These are phyloP conservation scores for Rutstroemia sp. DNA, from an alignment of 2,329 filamentous ascomycete species.

Conservation along the genomic window DNA sequence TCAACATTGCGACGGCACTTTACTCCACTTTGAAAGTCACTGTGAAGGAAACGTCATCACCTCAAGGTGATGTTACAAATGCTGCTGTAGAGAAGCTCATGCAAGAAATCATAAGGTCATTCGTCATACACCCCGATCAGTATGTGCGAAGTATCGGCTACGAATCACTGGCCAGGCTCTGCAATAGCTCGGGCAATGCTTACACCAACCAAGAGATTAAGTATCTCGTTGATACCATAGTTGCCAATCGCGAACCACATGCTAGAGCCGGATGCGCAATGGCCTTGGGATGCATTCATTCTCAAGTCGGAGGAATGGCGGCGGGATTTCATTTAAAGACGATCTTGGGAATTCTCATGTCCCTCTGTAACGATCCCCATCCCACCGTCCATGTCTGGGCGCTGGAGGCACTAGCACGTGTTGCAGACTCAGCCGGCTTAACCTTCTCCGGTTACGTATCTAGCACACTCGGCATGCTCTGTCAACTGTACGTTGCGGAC, in stretches of 20 bases:
- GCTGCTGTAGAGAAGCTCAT: slow-evolving; percentile 75
- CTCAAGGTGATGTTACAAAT: slow-evolving; percentile 65
- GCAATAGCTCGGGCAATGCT: slow-evolving; percentile 66
- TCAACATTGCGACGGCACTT: slow-evolving; percentile 81
- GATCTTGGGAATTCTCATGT: slow-evolving; percentile 97
- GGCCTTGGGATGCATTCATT: slow-evolving; percentile 87
- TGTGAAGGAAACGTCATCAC: slow-evolving; percentile 68
- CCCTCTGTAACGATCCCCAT: slow-evolving; percentile 89
- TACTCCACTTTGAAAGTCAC: slow-evolving; percentile 76
- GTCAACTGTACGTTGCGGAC: slow-evolving; percentile 86
- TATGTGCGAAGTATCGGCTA: slow-evolving; percentile 82
- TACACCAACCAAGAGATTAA: slow-evolving; percentile 91
- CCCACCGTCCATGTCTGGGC: slow-evolving; percentile 96
- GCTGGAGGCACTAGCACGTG: slow-evolving; percentile 75
- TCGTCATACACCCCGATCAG: slow-evolving; percentile 76
- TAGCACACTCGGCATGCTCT: slow-evolving; percentile 86
- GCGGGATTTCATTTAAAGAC: slow-evolving; percentile 94
- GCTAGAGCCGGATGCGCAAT: slow-evolving; percentile 91
- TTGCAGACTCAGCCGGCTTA: slow-evolving; percentile 85
- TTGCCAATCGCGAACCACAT: slow-evolving; percentile 86
- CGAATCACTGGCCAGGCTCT: slow-evolving; percentile 77
- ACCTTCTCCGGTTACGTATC: slow-evolving; percentile 88
- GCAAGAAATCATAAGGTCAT: slow-evolving; percentile 64
- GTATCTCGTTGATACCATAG: slow-evolving; percentile 86
- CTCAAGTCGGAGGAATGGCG: slow-evolving; percentile 94